Percentiles rank a stretch among this genome's conserved stretches.
Evolutionary conservation across 164 flowering plant genomes (phyloP).

Genomic region (Liquidambar formosana): DNA sequence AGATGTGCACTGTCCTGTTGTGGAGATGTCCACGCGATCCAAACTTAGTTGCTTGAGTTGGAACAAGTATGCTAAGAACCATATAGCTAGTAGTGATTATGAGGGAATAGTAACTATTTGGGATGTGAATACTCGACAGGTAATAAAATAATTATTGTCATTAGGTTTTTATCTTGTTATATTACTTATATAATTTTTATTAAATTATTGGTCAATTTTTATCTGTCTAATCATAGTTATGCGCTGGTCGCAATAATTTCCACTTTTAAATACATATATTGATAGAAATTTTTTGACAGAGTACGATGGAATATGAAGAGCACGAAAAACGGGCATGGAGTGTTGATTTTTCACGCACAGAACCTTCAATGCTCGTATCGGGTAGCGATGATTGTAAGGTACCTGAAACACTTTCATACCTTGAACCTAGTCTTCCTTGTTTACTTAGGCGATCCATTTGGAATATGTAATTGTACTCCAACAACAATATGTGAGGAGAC

Average conservation of each 20-base stretch:
- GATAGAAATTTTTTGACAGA: constrained; percentile 37
- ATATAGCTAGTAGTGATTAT: constrained; percentile 91
- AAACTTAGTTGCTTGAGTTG: constrained; percentile 98
- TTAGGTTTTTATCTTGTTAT: background rate
- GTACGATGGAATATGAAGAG: constrained; percentile 97
- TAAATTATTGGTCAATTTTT: too few relatives aligned
- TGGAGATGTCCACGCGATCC: constrained; percentile 89
- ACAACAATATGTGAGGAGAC: too few relatives aligned
- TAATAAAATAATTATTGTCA: constrained; percentile 18
- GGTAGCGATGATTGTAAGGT: constrained; percentile 99
- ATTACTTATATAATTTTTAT: too few relatives aligned
- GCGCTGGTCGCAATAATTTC: background rate
- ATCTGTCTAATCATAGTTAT: background rate
- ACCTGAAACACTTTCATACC: constrained; percentile 5
- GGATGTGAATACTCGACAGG: constrained; percentile 94
- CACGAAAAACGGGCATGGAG: constrained; percentile 99
- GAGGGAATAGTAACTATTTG: constrained; percentile 98
- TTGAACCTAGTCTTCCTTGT: background rate
- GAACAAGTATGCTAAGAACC: constrained; percentile 80
- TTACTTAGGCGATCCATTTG: background rate
- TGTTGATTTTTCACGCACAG: constrained; percentile 95
- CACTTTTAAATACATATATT: background rate
- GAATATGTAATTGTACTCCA: too few relatives aligned
- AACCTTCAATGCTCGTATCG: constrained; percentile 90
- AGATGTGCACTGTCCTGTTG: constrained; percentile 83